Evolutionary conservation across 768 basidiomycete species (phyloP).

Genomic region (Asterophora parasitica): DNA sequence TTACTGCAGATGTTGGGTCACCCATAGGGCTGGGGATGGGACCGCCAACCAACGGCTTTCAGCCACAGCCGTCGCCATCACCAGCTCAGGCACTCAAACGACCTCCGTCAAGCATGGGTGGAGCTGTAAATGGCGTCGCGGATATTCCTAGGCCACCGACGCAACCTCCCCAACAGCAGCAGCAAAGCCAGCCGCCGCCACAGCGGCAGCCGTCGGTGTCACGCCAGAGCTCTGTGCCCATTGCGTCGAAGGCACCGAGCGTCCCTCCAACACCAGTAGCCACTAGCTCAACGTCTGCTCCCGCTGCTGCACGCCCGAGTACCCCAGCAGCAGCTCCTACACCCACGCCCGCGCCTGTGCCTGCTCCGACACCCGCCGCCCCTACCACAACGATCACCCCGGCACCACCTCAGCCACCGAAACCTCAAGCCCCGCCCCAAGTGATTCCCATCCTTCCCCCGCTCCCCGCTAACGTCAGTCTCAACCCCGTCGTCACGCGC

Average conservation of each 20-base stretch:
- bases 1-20: background rate
- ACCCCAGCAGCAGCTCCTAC: slow-evolving; percentile 8
- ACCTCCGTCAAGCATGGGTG: slow-evolving; percentile 7
- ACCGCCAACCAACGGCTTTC: slow-evolving; percentile 13
- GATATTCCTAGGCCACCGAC: slow-evolving; percentile 10
- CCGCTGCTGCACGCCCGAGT: too few species aligned
- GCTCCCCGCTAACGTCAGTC: slow-evolving; percentile 36
- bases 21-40: slow-evolving; percentile 15
- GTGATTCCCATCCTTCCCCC: slow-evolving; percentile 27
- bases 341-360: background rate
- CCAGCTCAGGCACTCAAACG: background rate
- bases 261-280: background rate
- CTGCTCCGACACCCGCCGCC: slow-evolving; percentile 17
- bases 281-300: slow-evolving; percentile 2
- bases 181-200: background rate
- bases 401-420: background rate
- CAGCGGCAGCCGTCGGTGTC: slow-evolving; percentile 11
- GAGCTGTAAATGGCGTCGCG: slow-evolving; percentile 11
- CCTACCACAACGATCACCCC: background rate
- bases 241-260: background rate
- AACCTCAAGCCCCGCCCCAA: background rate
- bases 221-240: background rate
- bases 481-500: slow-evolving; percentile 55
- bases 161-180: slow-evolving; percentile 1
- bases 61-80: slow-evolving; percentile 4